These are phyloP conservation scores for Lepidium africanum DNA, from an alignment of 345 rosid species.

Conservation along the genomic window DNA sequence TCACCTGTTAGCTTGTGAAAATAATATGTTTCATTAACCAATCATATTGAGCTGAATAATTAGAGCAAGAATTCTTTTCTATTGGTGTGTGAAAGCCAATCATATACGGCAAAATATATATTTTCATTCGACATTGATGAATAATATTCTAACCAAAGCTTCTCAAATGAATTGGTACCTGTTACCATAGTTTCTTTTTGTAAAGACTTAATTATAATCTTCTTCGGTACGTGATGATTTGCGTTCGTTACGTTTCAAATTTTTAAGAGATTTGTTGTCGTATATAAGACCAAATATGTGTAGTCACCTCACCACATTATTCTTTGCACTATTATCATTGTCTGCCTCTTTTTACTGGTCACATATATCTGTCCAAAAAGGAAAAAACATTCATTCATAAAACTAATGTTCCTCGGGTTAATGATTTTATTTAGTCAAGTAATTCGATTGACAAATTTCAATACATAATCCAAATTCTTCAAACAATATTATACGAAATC, in stretches of 20 bases:
- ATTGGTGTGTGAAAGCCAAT: neutral
- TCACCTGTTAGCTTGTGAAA: neutral
- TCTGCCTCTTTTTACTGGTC: neutral
- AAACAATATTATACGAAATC: no score
- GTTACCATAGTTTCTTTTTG: neutral
- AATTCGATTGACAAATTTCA: no score
- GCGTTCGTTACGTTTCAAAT: neutral
- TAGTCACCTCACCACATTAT: slow-evolving; percentile 15
- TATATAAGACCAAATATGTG: slow-evolving; percentile 1
- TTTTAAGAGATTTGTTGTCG: neutral
- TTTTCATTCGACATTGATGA: neutral
- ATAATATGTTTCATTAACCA: neutral
- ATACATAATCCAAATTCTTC: no score
- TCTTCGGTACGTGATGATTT: slow-evolving; percentile 8
- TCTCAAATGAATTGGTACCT: neutral
- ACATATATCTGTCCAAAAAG: neutral
- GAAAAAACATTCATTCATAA: neutral
- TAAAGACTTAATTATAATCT: neutral
- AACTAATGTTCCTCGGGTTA: neutral
- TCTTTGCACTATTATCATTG: slow-evolving; percentile 15
- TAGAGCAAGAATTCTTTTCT: neutral
- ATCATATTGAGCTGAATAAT: neutral
- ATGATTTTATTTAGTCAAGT: no score
- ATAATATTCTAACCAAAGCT: neutral
- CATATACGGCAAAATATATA: neutral